Evolutionary conservation across 768 basidiomycete genomes (phyloP), one percentile per base, ranked within the genome.

Genomic region (Psilocybe sp.): DNA sequence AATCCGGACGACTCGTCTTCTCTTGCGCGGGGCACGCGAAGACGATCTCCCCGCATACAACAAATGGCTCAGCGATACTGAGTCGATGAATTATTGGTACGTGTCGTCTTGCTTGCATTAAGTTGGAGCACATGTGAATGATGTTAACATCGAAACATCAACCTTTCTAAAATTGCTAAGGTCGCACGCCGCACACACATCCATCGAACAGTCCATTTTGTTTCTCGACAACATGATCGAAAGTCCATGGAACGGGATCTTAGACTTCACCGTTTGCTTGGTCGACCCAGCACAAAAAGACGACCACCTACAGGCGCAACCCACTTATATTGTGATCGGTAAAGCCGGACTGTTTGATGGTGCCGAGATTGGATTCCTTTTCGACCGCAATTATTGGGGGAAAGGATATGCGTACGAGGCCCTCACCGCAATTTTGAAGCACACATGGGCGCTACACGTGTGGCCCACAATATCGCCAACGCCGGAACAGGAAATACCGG

Each of bases 401-500:
- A 64, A 60, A 46, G 62, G 62, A 9, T 62, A 61, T 31, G 59
- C 60, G 0, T 52, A 47, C 16, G 62, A 64, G 40, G 60, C 60
- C 20, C 49, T 64, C 10, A 49, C 51, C 10, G 60, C 60, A 1
- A 46, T 64, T 13, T 15, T 62, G 32, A 49, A 55, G 40, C 59
- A 56, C 11, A 48, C 52, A 11, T 59, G 60, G 56, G 39, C 40
- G 3, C 44, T 44, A 6, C 23, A 28, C 7, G 23, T 28, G 7
- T 28, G 4, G 23, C 23, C 23, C 23, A 7, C 23, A 28, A 28
- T 28, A 28, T 7, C 23, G 23, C 23, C 23, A 28, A 7, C 23
- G 7, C 23, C 23, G 7, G 23, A 28, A 7, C 23, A 28, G 23
- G 23, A 28, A 7, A 7, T 28, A 7, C 23, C 23, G 23, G 7